Evolutionary conservation across 2,329 filamentous ascomycete genomes (phyloP), one percentile per base, ranked within the genome.

Genomic region (Cercospora zeina): DNA sequence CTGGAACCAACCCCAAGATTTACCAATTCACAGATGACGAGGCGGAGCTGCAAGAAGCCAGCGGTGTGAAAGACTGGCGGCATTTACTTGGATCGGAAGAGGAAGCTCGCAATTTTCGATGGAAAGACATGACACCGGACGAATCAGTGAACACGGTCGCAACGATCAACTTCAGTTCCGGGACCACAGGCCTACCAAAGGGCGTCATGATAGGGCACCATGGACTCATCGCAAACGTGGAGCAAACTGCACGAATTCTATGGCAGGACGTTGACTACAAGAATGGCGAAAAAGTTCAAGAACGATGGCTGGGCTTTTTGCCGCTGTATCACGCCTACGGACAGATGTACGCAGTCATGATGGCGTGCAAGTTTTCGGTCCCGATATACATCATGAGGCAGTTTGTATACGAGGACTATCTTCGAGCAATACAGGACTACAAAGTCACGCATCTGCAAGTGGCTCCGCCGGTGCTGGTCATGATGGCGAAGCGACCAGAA

Each of bases 151-250:
- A 78, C 10, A 80, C 77, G 57, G 68, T 80, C 10, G 73, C 79
- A 76, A 65, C 76, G 77, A 91, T 95, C 80, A 93, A 93, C 79
- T 95, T 95, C 79, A 93, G 89, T 4, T 93, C 89, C 2, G 90
- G 90, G 33, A 95, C 90, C 1, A 93, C 90, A 0, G 62, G 64
- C 76, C 2, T 80, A 11, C 78, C 78, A 0, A 81, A 81, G 67
- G 72, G 71, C 10, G 72, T 73, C 21, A 66, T 67, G 58, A 71
- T 73, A 21, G 65, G 58, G 14, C 72, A 74, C 37, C 58, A 68
- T 51, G 69, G 70, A 57, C 61, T 74, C 21, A 70, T 73, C 27
- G 66, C 70, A 6, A 71, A 72, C 21, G 75, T 80, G 3, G 77
- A 79, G 58, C 82, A 85, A 69, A 79, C 77, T 3, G 79, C 81